Evolutionary conservation across 352 stramenopile species (phyloP).

Genomic region (Pythium periplocum): DNA sequence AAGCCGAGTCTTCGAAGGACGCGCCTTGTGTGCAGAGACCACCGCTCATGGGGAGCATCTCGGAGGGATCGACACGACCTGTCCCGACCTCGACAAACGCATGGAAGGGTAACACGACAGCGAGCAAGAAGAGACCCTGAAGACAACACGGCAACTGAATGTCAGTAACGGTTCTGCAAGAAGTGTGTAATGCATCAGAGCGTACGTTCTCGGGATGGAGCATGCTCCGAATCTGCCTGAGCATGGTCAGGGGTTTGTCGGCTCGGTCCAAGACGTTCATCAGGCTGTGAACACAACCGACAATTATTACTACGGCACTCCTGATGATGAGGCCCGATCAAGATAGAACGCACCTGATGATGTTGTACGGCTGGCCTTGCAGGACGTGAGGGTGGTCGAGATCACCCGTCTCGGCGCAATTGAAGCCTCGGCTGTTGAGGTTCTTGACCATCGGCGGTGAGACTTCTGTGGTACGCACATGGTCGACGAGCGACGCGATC

Average conservation of each 20-base stretch:
- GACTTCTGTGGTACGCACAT: slow-evolving; percentile 69
- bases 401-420: slow-evolving; percentile 68
- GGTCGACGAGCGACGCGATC: slow-evolving; percentile 68
- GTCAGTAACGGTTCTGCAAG: too few species aligned
- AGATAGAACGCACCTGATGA: slow-evolving; percentile 56
- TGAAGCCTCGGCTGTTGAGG: slow-evolving; percentile 71
- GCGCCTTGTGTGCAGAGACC: slow-evolving; percentile 52
- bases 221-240: slow-evolving; percentile 67
- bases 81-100: slow-evolving; percentile 82
- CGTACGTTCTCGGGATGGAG: slow-evolving; percentile 58
- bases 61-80: slow-evolving; percentile 43
- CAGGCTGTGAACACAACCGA: slow-evolving; percentile 27
- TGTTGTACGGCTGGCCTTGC: slow-evolving; percentile 60
- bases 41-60: slow-evolving; percentile 64
- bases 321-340: too few species aligned
- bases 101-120: slow-evolving; percentile 75
- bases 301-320: background rate
- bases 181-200: background rate
- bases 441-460: slow-evolving; percentile 75
- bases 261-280: slow-evolving; percentile 81
- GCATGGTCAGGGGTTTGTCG: slow-evolving; percentile 76
- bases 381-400: slow-evolving; percentile 64
- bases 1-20: slow-evolving; percentile 63
- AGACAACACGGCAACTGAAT: background rate
- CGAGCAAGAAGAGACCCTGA: slow-evolving; percentile 66